Base-by-base conservation (phyloP, 2,329 filamentous ascomycete species). In the Lizonia empirigonia region DNA sequence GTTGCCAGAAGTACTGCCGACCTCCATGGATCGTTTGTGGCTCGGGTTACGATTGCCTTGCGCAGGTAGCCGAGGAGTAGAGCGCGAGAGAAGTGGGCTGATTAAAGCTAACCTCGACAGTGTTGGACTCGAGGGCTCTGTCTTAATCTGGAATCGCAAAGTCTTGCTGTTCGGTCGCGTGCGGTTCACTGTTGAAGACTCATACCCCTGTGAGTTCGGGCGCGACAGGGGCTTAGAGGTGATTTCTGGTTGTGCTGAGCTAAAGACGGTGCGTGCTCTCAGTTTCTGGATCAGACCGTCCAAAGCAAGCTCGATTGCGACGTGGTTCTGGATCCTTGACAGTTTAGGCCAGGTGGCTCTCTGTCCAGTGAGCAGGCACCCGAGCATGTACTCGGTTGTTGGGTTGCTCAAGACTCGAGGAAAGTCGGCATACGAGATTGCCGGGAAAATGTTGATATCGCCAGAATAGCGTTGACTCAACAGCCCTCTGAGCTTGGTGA, bases 301-400 rank as follows among this genome's bases (percentile, higher is more conserved):
- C 1, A 97, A 76, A 4, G 91, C 90, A 37, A 96, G 76, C 70
- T 97, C 93, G 46, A 97, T 90, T 3, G 91, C 90, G 62, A 91
- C 91, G 46, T 91, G 88, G 65, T 96, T 94, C 30, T 89, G 82
- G 63, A 97, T 89, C 10, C 91, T 85, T 56, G 88, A 88, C 8
- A 97, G 77, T 69, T 92, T 92, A 0, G 92, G 91, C 93, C 92
- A 97, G 0, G 92, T 96, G 2, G 93, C 92, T 50, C 86, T 82
- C 72, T 97, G 90, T 6, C 93, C 93, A 20, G 84, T 82, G 6
- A 90, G 76, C 63, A 89, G 89, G 7, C 89, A 87, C 37, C 88
- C 82, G 5, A 87, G 72, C 90, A 97, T 96, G 69, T 96, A 97
- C 4, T 92, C 89, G 0, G 85, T 77, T 0, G 88, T 91, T 1